Evolutionary conservation across 306 rosid species (phyloP).

Genomic region (Quercus cerris): DNA sequence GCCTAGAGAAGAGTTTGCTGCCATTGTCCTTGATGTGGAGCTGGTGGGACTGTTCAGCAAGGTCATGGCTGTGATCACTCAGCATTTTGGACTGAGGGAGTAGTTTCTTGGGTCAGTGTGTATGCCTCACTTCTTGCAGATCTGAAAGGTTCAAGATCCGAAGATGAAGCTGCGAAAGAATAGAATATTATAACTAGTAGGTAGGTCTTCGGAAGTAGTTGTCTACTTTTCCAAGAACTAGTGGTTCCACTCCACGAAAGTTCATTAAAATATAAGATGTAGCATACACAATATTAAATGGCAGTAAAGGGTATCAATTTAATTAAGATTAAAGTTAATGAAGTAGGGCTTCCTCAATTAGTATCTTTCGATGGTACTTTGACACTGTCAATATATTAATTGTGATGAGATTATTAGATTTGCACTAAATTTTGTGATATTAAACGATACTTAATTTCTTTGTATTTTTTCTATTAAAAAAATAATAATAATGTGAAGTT

Average conservation of each 20-base stretch:
- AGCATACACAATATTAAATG: not conserved
- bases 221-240: not conserved
- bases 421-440: too few relatives aligned
- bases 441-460: too few relatives aligned
- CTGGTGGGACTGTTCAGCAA: not conserved
- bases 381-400: too few relatives aligned
- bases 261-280: not conserved
- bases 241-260: not conserved
- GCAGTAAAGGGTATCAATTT: not conserved
- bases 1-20: slow-evolving; percentile 22
- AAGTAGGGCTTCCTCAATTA: too few relatives aligned
- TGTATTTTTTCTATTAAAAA: too few relatives aligned
- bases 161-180: slow-evolving; percentile 7
- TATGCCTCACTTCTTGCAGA: not conserved
- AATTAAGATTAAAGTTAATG: not conserved
- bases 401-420: too few relatives aligned
- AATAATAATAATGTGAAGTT: too few relatives aligned
- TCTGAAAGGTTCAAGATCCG: slow-evolving; percentile 32
- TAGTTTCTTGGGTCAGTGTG: not conserved
- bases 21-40: slow-evolving; percentile 19
- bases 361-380: too few relatives aligned
- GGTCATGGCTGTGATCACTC: too few relatives aligned
- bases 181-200: not conserved
- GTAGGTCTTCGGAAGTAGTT: not conserved
- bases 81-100: slow-evolving; percentile 16